Evolutionary conservation across 306 rosid genomes (phyloP), one percentile per base, ranked within the genome.

Genomic region (Dicorynia guianensis): DNA sequence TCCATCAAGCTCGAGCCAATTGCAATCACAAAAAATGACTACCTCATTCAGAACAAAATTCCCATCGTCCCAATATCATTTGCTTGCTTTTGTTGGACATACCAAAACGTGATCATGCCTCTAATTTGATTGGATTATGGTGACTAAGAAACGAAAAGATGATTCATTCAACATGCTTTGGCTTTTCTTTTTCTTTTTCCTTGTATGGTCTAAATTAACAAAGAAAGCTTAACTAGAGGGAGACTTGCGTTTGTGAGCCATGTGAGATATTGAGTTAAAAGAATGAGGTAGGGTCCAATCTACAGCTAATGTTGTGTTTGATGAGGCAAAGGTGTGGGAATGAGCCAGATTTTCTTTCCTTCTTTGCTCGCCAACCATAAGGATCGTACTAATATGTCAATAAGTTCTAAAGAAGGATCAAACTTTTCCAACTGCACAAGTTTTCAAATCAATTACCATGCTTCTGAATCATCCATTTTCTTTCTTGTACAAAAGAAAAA

Each of bases 141-240:
- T 86, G 84, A 89, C 82, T 76, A 73, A 76, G 78, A 75, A 83
- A 69, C 11, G 73, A 83, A 63, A 81, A 74, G 77, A 85, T 72
- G 79, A 65, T 57, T 78, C 63, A 79, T 57, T 78, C 63, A 79
- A 87, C 89, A 44, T 47, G 44, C 74, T 70, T 60, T 59, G 55
- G 60, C 65, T 44, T 63, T 61, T 48, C 13, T 10, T 0, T 1
- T 3, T 69, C 17, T 44, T 12, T 5, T 11, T 14, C 49, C 35
- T 25, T 64, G 7, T 38, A 19, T 9, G 30, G 50, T 38, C 9
- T 40, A 7, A 40, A 54, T 10, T 2, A 64, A 39, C 15, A 65
- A 56, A 34, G 36, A 25, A 10, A 44, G 34, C 9, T 54, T 30
- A 10, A 79, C 67, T 65, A 73, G 75, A 64, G 56, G 48, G 56